Base-by-base conservation (phyloP, 176 grass and related monocot genomes). In the Oryza longistaminata region DNA sequence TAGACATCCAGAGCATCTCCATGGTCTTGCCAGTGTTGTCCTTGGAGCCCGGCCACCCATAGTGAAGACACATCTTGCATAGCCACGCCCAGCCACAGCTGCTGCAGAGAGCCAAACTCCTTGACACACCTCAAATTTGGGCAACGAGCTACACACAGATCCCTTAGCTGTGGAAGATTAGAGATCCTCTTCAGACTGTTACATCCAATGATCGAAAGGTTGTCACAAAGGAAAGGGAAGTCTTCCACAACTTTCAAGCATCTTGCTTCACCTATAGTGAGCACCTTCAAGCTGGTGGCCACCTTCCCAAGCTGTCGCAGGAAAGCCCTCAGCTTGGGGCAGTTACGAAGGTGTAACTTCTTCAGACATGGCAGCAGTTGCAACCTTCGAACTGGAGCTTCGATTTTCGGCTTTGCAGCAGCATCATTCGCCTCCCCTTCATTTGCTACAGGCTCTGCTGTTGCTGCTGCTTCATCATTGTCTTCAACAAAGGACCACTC, bases 81-180 rank as follows among this genome's bases (percentile, higher is more conserved):
- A 44, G 33, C 46, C 60, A 72, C 66, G 14, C 0, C 1, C 26
- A 90, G 33, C 31, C 42, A 33, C 22, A 90, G 12, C 52, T 34
- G 48, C 4, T 52, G 73, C 46, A 75, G 11, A 75, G 16, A 33
- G 5, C 8, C 73, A 9, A 75, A 75, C 71, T 81, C 76, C 17
- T 90, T 72, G 8, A 90, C 73, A 68, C 31, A 40, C 31, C 17
- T 71, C 64, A 90, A 67, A 9, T 19, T 21, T 3, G 19, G 66
- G 15, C 75, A 83, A 73, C 24, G 0, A 35, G 9, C 8, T 49
- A 90, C 13, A 4, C 25, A 0, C 13, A 87, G 71, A 11, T 79
- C 24, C 9, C 33, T 65, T 14, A 90, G 40, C 2, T 4, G 14
- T 21, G 80, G 81, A 55, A 88, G 26, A 26, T 84, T 84, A 2